Percentiles rank a stretch among this genome's conserved stretches.
Conservation (phyloP, 805 yeast species). For the Candida sithepensis region DNA sequence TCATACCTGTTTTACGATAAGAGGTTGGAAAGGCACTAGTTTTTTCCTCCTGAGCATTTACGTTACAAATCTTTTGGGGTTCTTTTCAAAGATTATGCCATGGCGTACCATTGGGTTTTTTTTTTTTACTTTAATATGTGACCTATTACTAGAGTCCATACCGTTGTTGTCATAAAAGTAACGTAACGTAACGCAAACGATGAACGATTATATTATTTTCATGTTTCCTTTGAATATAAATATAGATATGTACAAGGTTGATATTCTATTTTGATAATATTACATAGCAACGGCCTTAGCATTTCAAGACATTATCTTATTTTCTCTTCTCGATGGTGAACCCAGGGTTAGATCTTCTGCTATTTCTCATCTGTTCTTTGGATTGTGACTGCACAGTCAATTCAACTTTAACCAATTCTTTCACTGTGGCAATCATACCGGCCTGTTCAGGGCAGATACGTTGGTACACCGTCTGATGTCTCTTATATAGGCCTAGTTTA, state of each 20-base stretch:
- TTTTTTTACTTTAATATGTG: no score
- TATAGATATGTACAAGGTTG: constrained; percentile 2
- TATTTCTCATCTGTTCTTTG: constrained; percentile 46
- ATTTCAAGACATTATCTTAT: not conserved
- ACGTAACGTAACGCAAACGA: no score
- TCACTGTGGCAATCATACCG: constrained; percentile 76
- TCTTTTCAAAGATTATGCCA: not conserved
- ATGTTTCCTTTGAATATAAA: constrained; percentile 1
- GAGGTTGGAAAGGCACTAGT: no score
- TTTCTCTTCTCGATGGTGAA: constrained; percentile 42
- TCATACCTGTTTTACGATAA: no score
- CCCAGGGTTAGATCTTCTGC: constrained; percentile 65
- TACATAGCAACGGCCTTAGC: not conserved
- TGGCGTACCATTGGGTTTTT: not conserved
- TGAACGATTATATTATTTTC: no score
- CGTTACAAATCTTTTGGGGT: not conserved
- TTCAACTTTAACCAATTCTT: constrained; percentile 83
- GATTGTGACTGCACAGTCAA: constrained; percentile 54
- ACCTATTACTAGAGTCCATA: no score
- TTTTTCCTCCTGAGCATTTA: no score
- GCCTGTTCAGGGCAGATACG: constrained; percentile 75
- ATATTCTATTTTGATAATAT: not conserved
- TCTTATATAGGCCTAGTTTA: constrained; percentile 69
- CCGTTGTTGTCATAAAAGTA: no score
- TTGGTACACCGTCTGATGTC: constrained; percentile 74